Base-by-base conservation (phyloP, 345 rosid genomes). In the Heritiera littoralis region DNA sequence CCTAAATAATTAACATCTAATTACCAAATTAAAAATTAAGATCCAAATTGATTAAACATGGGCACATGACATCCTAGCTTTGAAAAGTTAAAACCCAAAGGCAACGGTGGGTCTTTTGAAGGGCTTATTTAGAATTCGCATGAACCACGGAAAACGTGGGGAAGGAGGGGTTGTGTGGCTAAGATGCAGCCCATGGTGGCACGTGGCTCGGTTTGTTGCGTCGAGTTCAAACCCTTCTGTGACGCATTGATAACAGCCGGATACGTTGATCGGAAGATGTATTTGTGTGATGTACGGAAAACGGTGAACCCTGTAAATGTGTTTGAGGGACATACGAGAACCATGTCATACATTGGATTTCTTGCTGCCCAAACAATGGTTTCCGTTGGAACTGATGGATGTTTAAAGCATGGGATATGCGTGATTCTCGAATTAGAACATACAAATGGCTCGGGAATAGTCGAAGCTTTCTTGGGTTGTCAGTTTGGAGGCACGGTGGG, bases 391-490 rank as follows among this genome's bases (percentile, higher is more conserved):
- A 90, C 86, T 0, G 98, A 95, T 46, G 97, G 98, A 60, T 88
- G 92, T 78, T 77, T 95, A 73, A 95, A 89, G 85, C 85, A 2
- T 95, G 98, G 98, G 78, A 85, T 15, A 38, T 85, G 5, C 74
- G 74, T 0, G 84, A 77, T 11, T 49, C 80, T 30, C 20, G 80
- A 73, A 80, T 90, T 28, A 87, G 98, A 41, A 90, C 91, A 40
- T 93, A 85, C 45, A 64, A 78, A 75, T 98, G 98, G 9, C 98
- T 93, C 80, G 87, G 89, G 32, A 95, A 95, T 65, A 80, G 67
- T 12, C 83, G 94, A 71, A 93, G 88, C 72, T 95, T 95, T 45
- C 93, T 95, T 0, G 98, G 98, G 80, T 49, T 95, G 72, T 95
- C 98, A 8, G 92, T 86, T 1, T 91, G 94, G 95, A 88, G 91